Evolutionary conservation across 1,284 basidiomycete species (phyloP), one percentile per base, ranked within the genome.

Genomic region (Heterobasidion irregulare): DNA sequence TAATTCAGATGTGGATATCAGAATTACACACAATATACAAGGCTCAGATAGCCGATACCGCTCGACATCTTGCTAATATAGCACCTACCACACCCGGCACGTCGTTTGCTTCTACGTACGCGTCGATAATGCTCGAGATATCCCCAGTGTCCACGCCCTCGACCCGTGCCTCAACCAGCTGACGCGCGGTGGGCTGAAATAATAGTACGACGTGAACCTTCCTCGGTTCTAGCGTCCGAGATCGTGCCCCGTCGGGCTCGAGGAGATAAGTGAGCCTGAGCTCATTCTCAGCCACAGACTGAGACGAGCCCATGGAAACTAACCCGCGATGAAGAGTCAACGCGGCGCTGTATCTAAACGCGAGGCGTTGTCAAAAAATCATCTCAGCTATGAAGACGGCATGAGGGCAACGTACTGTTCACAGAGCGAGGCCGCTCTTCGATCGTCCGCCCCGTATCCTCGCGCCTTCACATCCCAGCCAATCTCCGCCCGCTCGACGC

Each of bases 231-330:
- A 7, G 58, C 52, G 13, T 48, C 57, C 5, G 59, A 35, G 9
- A 36, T 47, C 18, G 10, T 53, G 8, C 63, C 52, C 2, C 68
- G 58, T 36, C 67, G 61, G 32, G 64, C 6, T 35, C 64, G 54
- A 86, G 62, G 50, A 65, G 66, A 66, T 93, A 93, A 15, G 79
- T 80, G 46, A 93, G 74, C 46, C 79, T 78, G 26, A 92, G 72
- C 65, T 91, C 86, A 65, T 89, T 88, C 58, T 89, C 85, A 1
- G 87, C 84, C 15, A 77, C 75, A 1, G 78, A 72, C 35, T 80
- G 74, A 12, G 78, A 80, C 2, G 81, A 78, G 52, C 80, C 73
- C 57, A 92, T 78, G 19, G 78, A 79, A 46, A 82, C 72, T 6
- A 90, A 67, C 0, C 77, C 75, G 19, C 78, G 79, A 60, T 92